Percentiles rank a stretch among this genome's conserved stretches.
Evolutionary conservation across 2,329 filamentous ascomycete species (phyloP).

Genomic region (Fonsecaea pedrosoi): DNA sequence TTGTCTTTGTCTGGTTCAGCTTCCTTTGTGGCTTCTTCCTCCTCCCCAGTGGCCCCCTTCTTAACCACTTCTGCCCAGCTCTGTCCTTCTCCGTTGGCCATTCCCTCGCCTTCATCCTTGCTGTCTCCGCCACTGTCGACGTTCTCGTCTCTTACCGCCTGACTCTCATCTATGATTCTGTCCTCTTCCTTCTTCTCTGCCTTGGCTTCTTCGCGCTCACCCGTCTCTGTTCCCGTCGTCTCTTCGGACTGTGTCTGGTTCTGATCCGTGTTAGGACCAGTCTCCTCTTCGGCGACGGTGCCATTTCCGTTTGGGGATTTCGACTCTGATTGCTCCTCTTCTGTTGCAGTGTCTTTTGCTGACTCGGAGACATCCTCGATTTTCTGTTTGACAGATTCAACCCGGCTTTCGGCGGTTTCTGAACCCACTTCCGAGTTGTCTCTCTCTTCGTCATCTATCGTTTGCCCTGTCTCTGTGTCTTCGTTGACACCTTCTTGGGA

Average conservation of each 20-base stretch:
- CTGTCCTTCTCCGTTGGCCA: background rate
- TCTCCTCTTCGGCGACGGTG: slow-evolving; percentile 36
- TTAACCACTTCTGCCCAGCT: background rate
- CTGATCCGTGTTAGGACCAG: slow-evolving; percentile 20
- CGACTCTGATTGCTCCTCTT: slow-evolving; percentile 19
- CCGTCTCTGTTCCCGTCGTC: slow-evolving; percentile 1
- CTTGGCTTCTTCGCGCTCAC: slow-evolving; percentile 19
- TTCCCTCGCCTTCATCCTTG: background rate
- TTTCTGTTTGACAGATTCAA: background rate
- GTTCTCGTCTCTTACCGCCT: slow-evolving; percentile 32
- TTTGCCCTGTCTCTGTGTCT: background rate
- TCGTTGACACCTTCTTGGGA: background rate
- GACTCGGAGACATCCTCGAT: background rate
- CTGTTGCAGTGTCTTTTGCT: slow-evolving; percentile 7
- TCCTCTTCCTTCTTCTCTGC: slow-evolving; percentile 31
- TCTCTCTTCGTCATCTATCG: background rate
- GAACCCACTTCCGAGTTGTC: slow-evolving; percentile 13
- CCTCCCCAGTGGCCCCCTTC: background rate
- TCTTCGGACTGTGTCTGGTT: slow-evolving; percentile 8
- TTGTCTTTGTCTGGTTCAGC: slow-evolving; percentile 6
- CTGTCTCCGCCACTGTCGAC: background rate
- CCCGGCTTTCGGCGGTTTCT: slow-evolving; percentile 15
- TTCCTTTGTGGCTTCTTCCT: background rate
- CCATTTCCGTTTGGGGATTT: slow-evolving; percentile 37
- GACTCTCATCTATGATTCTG: slow-evolving; percentile 32